Evolutionary conservation across 73 alveolate genomes (phyloP).

Genomic region (Paramecium biaurelia): DNA sequence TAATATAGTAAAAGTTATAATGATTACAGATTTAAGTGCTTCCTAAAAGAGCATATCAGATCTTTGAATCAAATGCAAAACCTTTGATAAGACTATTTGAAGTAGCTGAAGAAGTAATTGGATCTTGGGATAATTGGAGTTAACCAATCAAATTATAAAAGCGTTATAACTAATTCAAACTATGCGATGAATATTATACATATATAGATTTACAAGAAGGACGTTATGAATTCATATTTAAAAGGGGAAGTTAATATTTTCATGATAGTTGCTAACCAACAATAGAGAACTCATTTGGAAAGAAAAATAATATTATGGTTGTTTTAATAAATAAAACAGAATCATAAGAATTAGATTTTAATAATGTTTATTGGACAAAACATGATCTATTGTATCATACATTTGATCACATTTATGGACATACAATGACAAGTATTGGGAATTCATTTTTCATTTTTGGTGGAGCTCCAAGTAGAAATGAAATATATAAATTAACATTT

Average conservation of each 20-base stretch:
- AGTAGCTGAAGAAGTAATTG: constrained; percentile 22
- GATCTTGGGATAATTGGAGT: constrained; percentile 53
- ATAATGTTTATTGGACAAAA: neutral
- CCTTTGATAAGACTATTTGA: constrained; percentile 2
- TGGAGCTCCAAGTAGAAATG: constrained; percentile 52
- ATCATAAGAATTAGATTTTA: neutral
- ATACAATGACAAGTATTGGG: constrained; percentile 62
- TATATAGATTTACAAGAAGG: constrained; percentile 43
- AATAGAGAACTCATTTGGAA: constrained; percentile 12
- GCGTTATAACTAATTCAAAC: neutral
- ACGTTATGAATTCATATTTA: constrained; percentile 47
- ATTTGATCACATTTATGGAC: constrained; percentile 59
- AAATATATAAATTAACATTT: constrained; percentile 41
- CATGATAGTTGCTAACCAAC: constrained; percentile 53
- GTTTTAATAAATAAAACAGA: neutral
- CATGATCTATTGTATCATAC: constrained; percentile 36
- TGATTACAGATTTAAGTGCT: neutral
- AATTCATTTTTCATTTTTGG: constrained; percentile 55
- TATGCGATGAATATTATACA: constrained; percentile 3
- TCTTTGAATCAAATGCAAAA: neutral
- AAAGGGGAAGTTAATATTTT: constrained; percentile 37
- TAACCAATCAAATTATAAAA: neutral
- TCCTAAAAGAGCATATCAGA: constrained; percentile 40
- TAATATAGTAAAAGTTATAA: constrained; percentile 20
- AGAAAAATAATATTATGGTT: constrained; percentile 15